These are phyloP conservation scores for Sphaerulina vaccinii DNA, from an alignment of 2,329 filamentous ascomycete species.

Conservation along the genomic window DNA sequence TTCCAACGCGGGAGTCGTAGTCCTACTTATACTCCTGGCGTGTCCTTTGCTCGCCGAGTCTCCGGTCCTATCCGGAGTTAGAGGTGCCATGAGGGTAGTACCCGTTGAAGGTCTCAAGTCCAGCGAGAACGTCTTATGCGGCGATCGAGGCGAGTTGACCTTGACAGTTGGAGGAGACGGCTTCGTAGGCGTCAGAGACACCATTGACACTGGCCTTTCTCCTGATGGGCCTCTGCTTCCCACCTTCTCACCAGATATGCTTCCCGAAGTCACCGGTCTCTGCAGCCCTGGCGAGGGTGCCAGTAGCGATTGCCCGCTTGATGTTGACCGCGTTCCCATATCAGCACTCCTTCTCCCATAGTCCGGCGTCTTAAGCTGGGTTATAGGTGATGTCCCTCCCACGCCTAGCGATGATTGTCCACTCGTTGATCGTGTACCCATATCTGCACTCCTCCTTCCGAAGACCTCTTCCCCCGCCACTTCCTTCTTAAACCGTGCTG, in stretches of 20 bases:
- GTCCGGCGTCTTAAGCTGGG: too few relatives aligned
- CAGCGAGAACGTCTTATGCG: conserved; percentile 40
- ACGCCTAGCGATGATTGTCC: too few relatives aligned
- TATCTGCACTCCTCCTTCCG: conserved; percentile 9
- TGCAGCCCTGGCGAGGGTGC: conserved; percentile 11
- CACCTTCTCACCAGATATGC: conserved; percentile 21
- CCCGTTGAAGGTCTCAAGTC: conserved; percentile 18
- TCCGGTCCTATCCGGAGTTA: conserved; percentile 27
- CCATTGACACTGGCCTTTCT: conserved; percentile 51
- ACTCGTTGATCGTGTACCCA: conserved; percentile 10
- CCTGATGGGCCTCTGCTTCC: too few relatives aligned
- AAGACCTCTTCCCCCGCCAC: too few relatives aligned
- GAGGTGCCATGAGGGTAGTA: conserved; percentile 19
- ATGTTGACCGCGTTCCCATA: conserved; percentile 11
- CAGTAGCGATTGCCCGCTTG: conserved; percentile 5
- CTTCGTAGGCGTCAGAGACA: conserved; percentile 45
- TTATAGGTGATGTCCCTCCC: too few relatives aligned
- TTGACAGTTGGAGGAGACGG: conserved; percentile 64
- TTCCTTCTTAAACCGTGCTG: conserved; percentile 10
- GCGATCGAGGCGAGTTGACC: conserved; percentile 69
- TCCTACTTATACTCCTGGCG: conserved; percentile 42
- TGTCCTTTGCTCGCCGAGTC: conserved; percentile 34
- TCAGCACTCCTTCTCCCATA: conserved; percentile 10
- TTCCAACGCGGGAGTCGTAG: conserved; percentile 44
- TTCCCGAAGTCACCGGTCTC: conserved; percentile 34